A percentile compares a stretch with the other conserved stretches of the same genome.
Conservation (phyloP, 306 rosid species). For the Cucumis melo region DNA sequence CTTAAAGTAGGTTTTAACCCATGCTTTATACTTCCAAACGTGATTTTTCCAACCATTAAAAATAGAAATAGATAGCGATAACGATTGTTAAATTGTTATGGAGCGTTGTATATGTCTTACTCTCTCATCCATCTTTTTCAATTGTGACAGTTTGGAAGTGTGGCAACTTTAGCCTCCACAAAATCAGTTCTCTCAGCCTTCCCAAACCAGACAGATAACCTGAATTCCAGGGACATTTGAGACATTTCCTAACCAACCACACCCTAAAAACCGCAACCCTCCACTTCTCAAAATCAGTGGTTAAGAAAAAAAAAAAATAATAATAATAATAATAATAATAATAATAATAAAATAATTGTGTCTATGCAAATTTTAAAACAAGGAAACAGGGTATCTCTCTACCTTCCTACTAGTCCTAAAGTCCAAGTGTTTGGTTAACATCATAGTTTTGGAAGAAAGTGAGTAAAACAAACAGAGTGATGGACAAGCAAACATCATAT, state of each 20-base stretch:
- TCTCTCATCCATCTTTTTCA: neutral
- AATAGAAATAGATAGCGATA: neutral
- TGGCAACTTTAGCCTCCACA: slow-evolving; percentile 3
- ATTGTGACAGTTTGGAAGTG: neutral
- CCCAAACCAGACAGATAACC: neutral
- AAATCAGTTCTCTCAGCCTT: neutral
- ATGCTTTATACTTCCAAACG: no score
- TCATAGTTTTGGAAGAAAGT: neutral
- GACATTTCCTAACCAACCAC: neutral
- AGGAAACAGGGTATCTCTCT: neutral
- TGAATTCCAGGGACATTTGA: neutral
- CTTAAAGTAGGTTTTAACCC: no score
- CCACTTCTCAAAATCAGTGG: neutral
- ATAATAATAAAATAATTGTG: neutral
- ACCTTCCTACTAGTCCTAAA: no score
- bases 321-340: no score
- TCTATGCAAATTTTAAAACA: neutral
- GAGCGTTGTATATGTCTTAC: neutral
- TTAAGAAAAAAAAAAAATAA: no score
- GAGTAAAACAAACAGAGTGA: neutral
- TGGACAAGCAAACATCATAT: slow-evolving; percentile 6
- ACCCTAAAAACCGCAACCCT: neutral
- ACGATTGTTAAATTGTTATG: no score
- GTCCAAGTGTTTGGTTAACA: neutral
- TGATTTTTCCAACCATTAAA: no score